A percentile compares a stretch with the other conserved stretches of the same genome.
Conservation (phyloP, 768 basidiomycete genomes). For the Neoboletus subvelutipes region DNA sequence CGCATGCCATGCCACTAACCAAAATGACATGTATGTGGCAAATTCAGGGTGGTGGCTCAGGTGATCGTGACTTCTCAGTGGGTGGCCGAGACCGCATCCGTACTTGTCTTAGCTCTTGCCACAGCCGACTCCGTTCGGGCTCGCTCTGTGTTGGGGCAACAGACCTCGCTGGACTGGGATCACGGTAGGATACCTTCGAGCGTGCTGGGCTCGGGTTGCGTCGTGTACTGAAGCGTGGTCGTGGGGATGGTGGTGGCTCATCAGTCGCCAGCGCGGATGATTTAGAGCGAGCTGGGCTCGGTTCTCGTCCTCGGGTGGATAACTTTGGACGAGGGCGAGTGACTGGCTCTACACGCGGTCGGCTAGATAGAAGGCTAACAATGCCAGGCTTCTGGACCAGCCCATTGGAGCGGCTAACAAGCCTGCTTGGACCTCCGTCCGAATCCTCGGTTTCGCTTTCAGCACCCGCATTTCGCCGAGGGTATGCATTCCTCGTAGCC, state of each 20-base stretch:
- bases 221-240: conserved; percentile 37
- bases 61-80: conserved; percentile 42
- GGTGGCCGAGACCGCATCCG: conserved; percentile 46
- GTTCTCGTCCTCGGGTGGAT: conserved; percentile 29
- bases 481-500: conserved; percentile 31
- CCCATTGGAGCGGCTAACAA: conserved; percentile 27
- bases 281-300: conserved; percentile 34
- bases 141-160: conserved; percentile 34
- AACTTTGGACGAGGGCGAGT: conserved; percentile 28
- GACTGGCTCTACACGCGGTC: conserved; percentile 26
- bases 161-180: conserved; percentile 29
- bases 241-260: conserved; percentile 27
- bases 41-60: conserved; percentile 38
- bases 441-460: conserved; percentile 36
- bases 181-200: conserved; percentile 32
- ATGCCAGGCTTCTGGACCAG: conserved; percentile 33
- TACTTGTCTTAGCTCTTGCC: conserved; percentile 55
- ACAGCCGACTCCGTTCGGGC: conserved; percentile 45
- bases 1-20: conserved; percentile 12
- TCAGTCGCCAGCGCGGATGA: conserved; percentile 23
- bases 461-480: conserved; percentile 26
- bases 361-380: conserved; percentile 39
- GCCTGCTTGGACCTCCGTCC: conserved; percentile 27
- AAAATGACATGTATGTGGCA: conserved; percentile 15
- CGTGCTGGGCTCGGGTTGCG: conserved; percentile 41